Evolutionary conservation across 2,329 filamentous ascomycete species (phyloP).

Genomic region (Ceratocystis huliohia): DNA sequence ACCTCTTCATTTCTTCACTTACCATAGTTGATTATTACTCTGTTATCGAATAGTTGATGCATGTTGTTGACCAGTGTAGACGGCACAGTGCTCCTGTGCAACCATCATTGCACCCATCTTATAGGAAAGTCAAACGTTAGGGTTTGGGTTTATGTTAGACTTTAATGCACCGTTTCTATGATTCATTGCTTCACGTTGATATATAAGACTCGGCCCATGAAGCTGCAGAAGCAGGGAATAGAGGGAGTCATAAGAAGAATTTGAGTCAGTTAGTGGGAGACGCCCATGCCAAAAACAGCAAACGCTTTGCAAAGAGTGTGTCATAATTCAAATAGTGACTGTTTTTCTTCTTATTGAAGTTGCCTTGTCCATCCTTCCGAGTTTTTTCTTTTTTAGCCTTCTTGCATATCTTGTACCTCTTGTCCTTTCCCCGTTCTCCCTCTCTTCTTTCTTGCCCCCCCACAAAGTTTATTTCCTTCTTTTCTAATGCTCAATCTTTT

Average conservation of each 20-base stretch:
- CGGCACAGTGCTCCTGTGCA: not conserved
- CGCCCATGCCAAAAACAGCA: constrained; percentile 1
- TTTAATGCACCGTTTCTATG: not conserved
- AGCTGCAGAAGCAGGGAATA: not conserved
- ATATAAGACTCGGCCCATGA: not conserved
- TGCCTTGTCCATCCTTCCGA: not conserved
- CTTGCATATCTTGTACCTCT: not conserved
- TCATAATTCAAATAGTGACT: not conserved
- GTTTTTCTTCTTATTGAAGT: not conserved
- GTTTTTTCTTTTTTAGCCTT: not conserved
- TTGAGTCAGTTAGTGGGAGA: not conserved
- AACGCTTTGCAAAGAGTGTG: not conserved
- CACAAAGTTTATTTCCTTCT: not conserved
- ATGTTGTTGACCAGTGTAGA: not conserved
- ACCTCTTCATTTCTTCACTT: not conserved
- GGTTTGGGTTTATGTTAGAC: not conserved
- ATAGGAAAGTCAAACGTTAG: not conserved
- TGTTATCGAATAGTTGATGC: not conserved
- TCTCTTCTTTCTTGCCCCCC: not conserved
- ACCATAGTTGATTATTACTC: not conserved
- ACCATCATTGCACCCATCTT: not conserved
- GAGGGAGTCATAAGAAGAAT: not conserved
- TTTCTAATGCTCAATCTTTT: not conserved
- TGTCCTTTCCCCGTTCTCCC: not conserved
- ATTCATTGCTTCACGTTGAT: not conserved